Conservation (phyloP, 2,329 filamentous ascomycete species). For the Neocucurbitaria cava region DNA sequence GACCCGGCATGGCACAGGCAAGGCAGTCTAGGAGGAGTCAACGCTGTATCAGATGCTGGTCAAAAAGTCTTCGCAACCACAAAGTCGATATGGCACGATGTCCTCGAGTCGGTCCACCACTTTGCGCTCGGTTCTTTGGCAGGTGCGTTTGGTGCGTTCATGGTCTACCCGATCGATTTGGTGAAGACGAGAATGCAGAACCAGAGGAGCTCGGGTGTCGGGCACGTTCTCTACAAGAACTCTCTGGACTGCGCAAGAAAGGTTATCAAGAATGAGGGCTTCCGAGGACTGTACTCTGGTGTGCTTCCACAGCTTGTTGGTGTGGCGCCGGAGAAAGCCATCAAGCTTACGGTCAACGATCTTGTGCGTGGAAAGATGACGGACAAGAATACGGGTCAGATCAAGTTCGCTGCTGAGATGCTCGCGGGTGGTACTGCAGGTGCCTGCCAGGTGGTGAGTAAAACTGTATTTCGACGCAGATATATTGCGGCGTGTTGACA, state of each 20-base stretch:
- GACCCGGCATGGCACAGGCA: slow-evolving; percentile 87
- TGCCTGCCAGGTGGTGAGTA: slow-evolving; percentile 89
- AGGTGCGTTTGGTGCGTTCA: slow-evolving; percentile 97
- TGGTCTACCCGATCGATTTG: slow-evolving; percentile 98
- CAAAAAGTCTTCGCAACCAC: slow-evolving; percentile 63
- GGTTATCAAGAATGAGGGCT: slow-evolving; percentile 90
- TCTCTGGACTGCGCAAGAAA: slow-evolving; percentile 94
- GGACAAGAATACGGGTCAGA: slow-evolving; percentile 74
- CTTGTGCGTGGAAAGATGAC: slow-evolving; percentile 79
- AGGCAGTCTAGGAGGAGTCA: slow-evolving; percentile 63
- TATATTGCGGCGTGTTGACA: slow-evolving; percentile 13
- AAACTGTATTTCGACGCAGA: neutral
- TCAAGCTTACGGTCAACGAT: slow-evolving; percentile 98
- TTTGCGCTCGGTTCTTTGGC: slow-evolving; percentile 89
- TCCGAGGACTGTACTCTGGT: slow-evolving; percentile 89
- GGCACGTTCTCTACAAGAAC: slow-evolving; percentile 93
- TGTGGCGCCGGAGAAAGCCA: slow-evolving; percentile 98
- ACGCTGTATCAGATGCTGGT: slow-evolving; percentile 54
- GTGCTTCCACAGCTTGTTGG: slow-evolving; percentile 94
- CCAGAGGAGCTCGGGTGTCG: slow-evolving; percentile 79
- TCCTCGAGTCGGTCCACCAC: slow-evolving; percentile 84
- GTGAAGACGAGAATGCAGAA: slow-evolving; percentile 99
- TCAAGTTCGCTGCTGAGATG: slow-evolving; percentile 75
- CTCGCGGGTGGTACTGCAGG: slow-evolving; percentile 89
- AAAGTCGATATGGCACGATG: slow-evolving; percentile 65